Conservation (phyloP, 495 filamentous ascomycete species). For the Penicillium samsonianum region DNA sequence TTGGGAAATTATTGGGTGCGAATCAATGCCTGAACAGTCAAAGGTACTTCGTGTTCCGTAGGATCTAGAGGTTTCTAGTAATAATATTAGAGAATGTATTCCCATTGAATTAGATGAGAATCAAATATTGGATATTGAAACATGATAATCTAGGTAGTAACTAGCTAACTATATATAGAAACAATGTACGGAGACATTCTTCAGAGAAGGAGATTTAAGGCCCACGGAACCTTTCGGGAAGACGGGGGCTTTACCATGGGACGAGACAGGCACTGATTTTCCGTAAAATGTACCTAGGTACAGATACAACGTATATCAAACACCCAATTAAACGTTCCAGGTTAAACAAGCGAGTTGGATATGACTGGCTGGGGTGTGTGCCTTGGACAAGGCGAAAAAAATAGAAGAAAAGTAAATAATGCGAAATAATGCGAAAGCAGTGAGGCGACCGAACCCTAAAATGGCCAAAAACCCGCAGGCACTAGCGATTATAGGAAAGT, state of each 20-base stretch:
- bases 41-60: background rate
- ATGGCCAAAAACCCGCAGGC: background rate
- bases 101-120: background rate
- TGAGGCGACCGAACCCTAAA: slow-evolving; percentile 8
- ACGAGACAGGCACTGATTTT: slow-evolving; percentile 4
- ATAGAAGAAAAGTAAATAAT: background rate
- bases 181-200: background rate
- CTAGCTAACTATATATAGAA: slow-evolving; percentile 5
- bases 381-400: background rate
- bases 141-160: too few species aligned
- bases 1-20: slow-evolving; percentile 2
- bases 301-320: background rate
- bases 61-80: background rate
- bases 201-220: background rate
- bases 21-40: slow-evolving; percentile 10
- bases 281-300: background rate
- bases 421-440: background rate
- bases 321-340: background rate
- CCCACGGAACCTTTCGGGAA: slow-evolving; percentile 7
- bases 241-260: background rate
- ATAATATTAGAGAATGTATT: background rate
- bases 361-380: background rate
- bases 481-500: background rate
- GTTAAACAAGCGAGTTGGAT: background rate
- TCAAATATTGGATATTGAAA: slow-evolving; percentile 3